Evolutionary conservation across 345 rosid species (phyloP).

Genomic region (Lepidium aucheri): DNA sequence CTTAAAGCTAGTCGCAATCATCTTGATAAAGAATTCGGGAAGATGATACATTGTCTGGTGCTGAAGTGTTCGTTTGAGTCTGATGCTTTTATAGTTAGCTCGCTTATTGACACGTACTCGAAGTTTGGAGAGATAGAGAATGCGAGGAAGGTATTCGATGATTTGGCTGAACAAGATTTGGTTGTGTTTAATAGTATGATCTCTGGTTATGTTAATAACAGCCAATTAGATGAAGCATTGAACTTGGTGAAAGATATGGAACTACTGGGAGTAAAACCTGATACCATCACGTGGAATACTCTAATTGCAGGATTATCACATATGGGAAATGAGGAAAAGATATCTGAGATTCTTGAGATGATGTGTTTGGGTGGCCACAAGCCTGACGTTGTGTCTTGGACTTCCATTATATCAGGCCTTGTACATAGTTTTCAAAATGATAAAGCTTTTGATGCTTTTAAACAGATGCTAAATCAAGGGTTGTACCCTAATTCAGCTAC

Average conservation of each 20-base stretch:
- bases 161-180: slow-evolving; percentile 48
- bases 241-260: slow-evolving; percentile 42
- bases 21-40: slow-evolving; percentile 39
- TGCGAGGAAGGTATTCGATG: slow-evolving; percentile 46
- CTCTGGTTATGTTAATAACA: slow-evolving; percentile 54
- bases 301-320: slow-evolving; percentile 60
- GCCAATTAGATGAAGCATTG: slow-evolving; percentile 40
- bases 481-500: slow-evolving; percentile 53
- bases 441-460: slow-evolving; percentile 53
- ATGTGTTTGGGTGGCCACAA: slow-evolving; percentile 44
- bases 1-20: slow-evolving; percentile 63
- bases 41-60: slow-evolving; percentile 46
- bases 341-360: slow-evolving; percentile 34
- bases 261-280: slow-evolving; percentile 36
- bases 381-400: slow-evolving; percentile 81
- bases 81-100: slow-evolving; percentile 51
- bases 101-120: slow-evolving; percentile 78
- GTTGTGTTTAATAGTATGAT: slow-evolving; percentile 65
- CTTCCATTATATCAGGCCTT: slow-evolving; percentile 66
- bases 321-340: slow-evolving; percentile 40
- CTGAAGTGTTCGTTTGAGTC: slow-evolving; percentile 38
- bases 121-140: slow-evolving; percentile 41
- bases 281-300: slow-evolving; percentile 65
- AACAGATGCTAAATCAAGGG: slow-evolving; percentile 47
- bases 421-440: slow-evolving; percentile 51